Evolutionary conservation across 2,329 filamentous ascomycete species (phyloP).

Genomic region (Gaeumannomyces tritici): DNA sequence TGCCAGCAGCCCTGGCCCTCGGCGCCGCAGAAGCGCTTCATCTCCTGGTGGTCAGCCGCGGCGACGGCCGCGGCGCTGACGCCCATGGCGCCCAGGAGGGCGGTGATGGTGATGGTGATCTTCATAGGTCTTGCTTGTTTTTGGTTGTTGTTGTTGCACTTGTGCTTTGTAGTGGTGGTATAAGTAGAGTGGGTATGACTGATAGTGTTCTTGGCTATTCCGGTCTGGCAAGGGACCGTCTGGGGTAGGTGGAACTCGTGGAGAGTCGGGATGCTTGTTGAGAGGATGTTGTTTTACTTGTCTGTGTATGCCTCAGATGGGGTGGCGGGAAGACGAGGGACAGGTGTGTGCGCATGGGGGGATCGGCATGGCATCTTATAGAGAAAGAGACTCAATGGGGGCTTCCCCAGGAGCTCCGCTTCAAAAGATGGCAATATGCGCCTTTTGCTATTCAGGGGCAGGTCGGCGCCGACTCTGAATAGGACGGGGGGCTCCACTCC

Average conservation of each 20-base stretch:
- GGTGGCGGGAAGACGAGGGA: neutral
- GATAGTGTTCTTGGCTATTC: neutral
- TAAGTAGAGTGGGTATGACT: neutral
- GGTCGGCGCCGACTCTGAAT: neutral
- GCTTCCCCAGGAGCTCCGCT: neutral
- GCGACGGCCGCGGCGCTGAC: constrained; percentile 8
- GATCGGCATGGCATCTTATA: neutral
- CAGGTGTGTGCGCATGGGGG: neutral
- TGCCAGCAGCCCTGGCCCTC: constrained; percentile 11
- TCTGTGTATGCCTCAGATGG: neutral
- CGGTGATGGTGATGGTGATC: constrained; percentile 4
- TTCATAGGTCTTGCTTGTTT: constrained; percentile 8
- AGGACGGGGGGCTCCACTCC: neutral
- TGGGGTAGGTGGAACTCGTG: neutral
- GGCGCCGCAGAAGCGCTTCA: constrained; percentile 6
- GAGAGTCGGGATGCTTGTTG: neutral
- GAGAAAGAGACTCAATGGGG: neutral
- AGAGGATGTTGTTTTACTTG: neutral
- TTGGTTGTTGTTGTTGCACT: neutral
- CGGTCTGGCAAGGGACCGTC: neutral
- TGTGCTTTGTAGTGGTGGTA: neutral
- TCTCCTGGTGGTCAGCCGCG: neutral
- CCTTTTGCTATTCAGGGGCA: neutral
- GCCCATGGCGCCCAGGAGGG: constrained; percentile 9
- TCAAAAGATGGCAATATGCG: neutral